A percentile compares a stretch with the other conserved stretches of the same genome.
These are phyloP conservation scores for Starmerella roubikii DNA, from an alignment of 805 yeast species.

Conservation along the genomic window DNA sequence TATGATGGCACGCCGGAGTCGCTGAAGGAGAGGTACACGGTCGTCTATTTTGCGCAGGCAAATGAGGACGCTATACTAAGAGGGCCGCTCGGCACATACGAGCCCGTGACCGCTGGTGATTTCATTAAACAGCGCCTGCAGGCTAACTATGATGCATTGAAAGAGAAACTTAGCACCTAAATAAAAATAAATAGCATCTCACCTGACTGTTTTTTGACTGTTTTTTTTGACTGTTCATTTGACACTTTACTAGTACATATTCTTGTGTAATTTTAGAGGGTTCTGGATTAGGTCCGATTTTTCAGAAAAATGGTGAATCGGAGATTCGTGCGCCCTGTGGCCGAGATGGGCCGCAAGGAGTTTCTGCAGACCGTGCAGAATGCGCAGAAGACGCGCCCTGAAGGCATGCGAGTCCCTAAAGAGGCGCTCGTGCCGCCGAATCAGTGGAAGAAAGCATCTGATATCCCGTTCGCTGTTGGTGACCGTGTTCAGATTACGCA, in stretches of 20 bases:
- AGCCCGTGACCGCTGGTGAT: slow-evolving; percentile 8
- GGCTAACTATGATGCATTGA: slow-evolving; percentile 7
- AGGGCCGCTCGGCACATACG: slow-evolving; percentile 9
- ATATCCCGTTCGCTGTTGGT: slow-evolving; percentile 21
- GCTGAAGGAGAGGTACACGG: slow-evolving; percentile 8
- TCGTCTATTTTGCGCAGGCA: slow-evolving; percentile 14
- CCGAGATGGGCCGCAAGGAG: slow-evolving; percentile 20
- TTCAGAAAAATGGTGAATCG: slow-evolving; percentile 15
- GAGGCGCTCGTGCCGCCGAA: slow-evolving; percentile 15
- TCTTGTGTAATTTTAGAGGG: neutral
- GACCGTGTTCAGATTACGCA: slow-evolving; percentile 20
- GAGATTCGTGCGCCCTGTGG: slow-evolving; percentile 14
- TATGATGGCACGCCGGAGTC: slow-evolving; percentile 3
- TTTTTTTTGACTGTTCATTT: too few relatives aligned
- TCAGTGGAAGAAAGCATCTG: slow-evolving; percentile 15
- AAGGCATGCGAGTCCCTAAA: slow-evolving; percentile 15
- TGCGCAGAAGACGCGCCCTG: slow-evolving; percentile 17
- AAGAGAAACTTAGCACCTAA: neutral
- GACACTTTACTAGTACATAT: too few relatives aligned
- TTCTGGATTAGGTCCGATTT: neutral
- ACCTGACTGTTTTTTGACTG: too few relatives aligned
- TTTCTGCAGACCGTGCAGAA: slow-evolving; percentile 14
- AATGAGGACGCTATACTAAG: slow-evolving; percentile 11
- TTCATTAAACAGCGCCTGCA: slow-evolving; percentile 8
- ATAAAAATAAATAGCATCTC: too few relatives aligned